These are phyloP conservation scores for Taphrina flavorubra DNA, from an alignment of 1,139 yeast species.

Conservation along the genomic window DNA sequence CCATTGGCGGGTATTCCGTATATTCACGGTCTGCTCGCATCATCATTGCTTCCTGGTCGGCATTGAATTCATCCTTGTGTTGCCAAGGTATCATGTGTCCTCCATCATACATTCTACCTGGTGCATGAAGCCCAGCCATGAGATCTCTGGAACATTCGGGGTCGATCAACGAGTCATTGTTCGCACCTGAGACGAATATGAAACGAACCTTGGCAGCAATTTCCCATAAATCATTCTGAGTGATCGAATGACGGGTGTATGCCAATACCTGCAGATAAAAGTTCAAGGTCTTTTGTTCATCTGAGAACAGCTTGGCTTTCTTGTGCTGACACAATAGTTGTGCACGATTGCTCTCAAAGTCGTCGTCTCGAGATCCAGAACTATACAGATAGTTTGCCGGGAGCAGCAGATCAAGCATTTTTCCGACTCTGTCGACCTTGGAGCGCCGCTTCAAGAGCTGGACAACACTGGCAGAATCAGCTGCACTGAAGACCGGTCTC, in stretches of 20 bases:
- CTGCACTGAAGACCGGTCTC: conserved; percentile 17
- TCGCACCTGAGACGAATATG: conserved; percentile 34
- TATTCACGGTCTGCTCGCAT: conserved; percentile 36
- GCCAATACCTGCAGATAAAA: conserved; percentile 25
- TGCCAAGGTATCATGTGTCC: conserved; percentile 37
- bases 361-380: conserved; percentile 6
- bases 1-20: conserved; percentile 28
- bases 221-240: conserved; percentile 31
- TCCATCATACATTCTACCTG: conserved; percentile 32
- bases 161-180: conserved; percentile 19
- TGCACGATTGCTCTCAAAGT: conserved; percentile 21
- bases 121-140: conserved; percentile 33
- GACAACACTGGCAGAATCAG: conserved; percentile 10
- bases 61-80: conserved; percentile 24
- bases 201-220: conserved; percentile 34
- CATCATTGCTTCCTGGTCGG: conserved; percentile 40
- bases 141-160: conserved; percentile 34
- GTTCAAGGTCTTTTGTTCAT: conserved; percentile 21
- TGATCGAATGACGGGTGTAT: conserved; percentile 14
- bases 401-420: conserved; percentile 26
- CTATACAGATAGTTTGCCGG: conserved; percentile 30
- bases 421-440: conserved; percentile 9
- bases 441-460: conserved; percentile 22
- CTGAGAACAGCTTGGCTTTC: conserved; percentile 13
- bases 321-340: conserved; percentile 16